phyloP scores from a whole-genome alignment of 2,329 filamentous ascomycete genomes.

The Colletotrichum tanaceti region DNA sequence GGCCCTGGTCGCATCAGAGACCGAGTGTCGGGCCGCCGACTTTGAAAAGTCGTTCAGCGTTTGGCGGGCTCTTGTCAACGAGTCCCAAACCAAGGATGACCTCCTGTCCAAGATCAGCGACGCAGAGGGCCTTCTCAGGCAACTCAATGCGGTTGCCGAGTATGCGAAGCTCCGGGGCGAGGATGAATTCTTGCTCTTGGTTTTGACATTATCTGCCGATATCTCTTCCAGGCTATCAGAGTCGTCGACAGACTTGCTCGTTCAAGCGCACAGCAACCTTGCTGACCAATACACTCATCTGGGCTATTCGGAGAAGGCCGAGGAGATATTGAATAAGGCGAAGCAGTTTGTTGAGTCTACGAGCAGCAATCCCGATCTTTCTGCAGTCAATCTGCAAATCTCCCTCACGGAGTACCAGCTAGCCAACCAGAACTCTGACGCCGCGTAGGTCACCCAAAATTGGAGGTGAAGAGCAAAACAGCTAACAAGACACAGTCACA shows the following conservation, averaged over 20 bases:
- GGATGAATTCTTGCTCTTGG: conserved; percentile 57
- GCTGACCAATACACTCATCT: conserved; percentile 65
- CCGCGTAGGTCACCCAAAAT: conserved; percentile 58
- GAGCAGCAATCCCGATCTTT: conserved; percentile 52
- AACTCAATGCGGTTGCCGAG: conserved; percentile 63
- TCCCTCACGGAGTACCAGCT: conserved; percentile 80
- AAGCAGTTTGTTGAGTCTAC: conserved; percentile 59
- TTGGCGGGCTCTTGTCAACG: conserved; percentile 59
- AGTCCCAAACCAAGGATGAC: conserved; percentile 54
- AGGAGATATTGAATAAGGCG: conserved; percentile 67
- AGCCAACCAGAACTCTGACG: conserved; percentile 72
- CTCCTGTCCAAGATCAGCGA: conserved; percentile 62
- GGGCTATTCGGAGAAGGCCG: conserved; percentile 64
- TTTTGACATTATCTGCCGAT: conserved; percentile 59
- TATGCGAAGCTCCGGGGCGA: conserved; percentile 64
- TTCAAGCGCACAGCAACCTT: conserved; percentile 60
- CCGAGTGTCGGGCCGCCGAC: conserved; percentile 47
- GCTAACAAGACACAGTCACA: conserved; percentile 33
- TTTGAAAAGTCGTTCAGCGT: conserved; percentile 52
- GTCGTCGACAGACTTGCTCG: conserved; percentile 53
- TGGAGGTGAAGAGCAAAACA: neutral
- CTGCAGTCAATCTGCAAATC: conserved; percentile 70
- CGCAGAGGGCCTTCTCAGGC: conserved; percentile 59
- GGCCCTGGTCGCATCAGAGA: conserved; percentile 55
- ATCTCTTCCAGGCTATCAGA: conserved; percentile 53